A percentile compares a stretch with the other conserved stretches of the same genome.
Evolutionary conservation across 208 protist species (phyloP).

Genomic region (Zelonia costaricensis): DNA sequence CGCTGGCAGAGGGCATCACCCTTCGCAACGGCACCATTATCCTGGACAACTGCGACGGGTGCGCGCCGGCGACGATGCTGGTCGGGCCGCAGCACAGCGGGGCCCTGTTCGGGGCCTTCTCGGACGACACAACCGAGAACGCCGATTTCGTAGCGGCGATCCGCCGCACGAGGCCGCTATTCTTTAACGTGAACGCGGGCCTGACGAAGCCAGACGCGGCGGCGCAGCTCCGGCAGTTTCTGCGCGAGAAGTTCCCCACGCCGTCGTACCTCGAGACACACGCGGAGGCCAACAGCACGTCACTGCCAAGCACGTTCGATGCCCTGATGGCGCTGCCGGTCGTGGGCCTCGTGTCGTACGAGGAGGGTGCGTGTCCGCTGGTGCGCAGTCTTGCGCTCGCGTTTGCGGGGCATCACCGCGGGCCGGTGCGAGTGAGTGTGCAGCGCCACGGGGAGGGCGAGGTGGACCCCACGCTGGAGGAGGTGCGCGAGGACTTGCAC

Average conservation of each 20-base stretch:
- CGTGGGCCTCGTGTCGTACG: constrained; percentile 39
- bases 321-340: constrained; percentile 55
- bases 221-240: constrained; percentile 27
- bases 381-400: constrained; percentile 51
- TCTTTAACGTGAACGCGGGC: constrained; percentile 49
- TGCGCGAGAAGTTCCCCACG: constrained; percentile 19
- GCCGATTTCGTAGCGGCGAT: constrained; percentile 8
- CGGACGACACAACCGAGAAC: constrained; percentile 26
- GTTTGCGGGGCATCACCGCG: constrained; percentile 38
- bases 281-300: background rate
- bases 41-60: constrained; percentile 60
- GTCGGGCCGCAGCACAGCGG: constrained; percentile 8
- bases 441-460: constrained; percentile 10
- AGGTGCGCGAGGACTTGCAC: constrained; percentile 16
- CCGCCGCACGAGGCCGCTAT: constrained; percentile 20
- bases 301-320: constrained; percentile 20
- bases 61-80: constrained; percentile 38
- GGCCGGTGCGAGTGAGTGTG: constrained; percentile 18
- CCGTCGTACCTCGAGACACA: constrained; percentile 28
- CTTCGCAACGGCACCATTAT: constrained; percentile 19
- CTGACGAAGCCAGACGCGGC: constrained; percentile 8
- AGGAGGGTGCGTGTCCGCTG: constrained; percentile 43
- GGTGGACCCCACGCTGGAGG: constrained; percentile 15
- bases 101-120: constrained; percentile 33
- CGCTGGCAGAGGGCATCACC: background rate